Evolutionary conservation across 2,329 filamentous ascomycete genomes (phyloP).

Genomic region (Cladosporium colombiae): DNA sequence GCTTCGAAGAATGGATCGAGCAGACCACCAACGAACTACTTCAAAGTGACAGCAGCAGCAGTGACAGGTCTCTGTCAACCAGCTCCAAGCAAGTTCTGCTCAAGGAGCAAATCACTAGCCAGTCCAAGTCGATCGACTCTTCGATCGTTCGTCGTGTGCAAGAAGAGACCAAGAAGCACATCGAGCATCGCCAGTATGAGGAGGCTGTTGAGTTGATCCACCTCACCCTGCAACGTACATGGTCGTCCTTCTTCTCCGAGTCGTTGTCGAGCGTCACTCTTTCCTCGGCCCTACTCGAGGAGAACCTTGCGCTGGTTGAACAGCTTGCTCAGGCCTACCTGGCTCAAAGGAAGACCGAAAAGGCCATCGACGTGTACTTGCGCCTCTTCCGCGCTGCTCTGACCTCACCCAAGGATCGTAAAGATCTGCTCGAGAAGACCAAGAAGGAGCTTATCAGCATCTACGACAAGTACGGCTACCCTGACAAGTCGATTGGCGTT

Average conservation of each 20-base stretch:
- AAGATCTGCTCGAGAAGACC: slow-evolving; percentile 38
- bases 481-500: slow-evolving; percentile 38
- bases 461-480: slow-evolving; percentile 43
- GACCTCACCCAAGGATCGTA: slow-evolving; percentile 29
- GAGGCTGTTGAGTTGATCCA: slow-evolving; percentile 51
- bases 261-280: slow-evolving; percentile 45
- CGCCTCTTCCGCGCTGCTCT: slow-evolving; percentile 43
- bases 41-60: slow-evolving; percentile 43
- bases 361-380: slow-evolving; percentile 42
- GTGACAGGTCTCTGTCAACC: slow-evolving; percentile 42
- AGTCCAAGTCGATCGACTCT: slow-evolving; percentile 41
- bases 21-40: slow-evolving; percentile 46
- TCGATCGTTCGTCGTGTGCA: slow-evolving; percentile 45
- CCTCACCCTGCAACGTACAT: slow-evolving; percentile 47
- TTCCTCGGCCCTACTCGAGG: slow-evolving; percentile 46
- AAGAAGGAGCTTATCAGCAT: slow-evolving; percentile 39
- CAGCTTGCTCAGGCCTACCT: slow-evolving; percentile 50
- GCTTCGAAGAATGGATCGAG: slow-evolving; percentile 47
- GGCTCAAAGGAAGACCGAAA: slow-evolving; percentile 39
- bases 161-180: slow-evolving; percentile 45
- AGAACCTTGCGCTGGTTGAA: slow-evolving; percentile 50
- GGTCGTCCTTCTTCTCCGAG: slow-evolving; percentile 49
- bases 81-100: slow-evolving; percentile 48
- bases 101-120: slow-evolving; percentile 41
- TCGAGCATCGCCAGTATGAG: slow-evolving; percentile 49